Evolutionary conservation across 140 eudicot genomes (phyloP), one percentile per base, ranked within the genome.

Genomic region (Stevia rebaudiana): DNA sequence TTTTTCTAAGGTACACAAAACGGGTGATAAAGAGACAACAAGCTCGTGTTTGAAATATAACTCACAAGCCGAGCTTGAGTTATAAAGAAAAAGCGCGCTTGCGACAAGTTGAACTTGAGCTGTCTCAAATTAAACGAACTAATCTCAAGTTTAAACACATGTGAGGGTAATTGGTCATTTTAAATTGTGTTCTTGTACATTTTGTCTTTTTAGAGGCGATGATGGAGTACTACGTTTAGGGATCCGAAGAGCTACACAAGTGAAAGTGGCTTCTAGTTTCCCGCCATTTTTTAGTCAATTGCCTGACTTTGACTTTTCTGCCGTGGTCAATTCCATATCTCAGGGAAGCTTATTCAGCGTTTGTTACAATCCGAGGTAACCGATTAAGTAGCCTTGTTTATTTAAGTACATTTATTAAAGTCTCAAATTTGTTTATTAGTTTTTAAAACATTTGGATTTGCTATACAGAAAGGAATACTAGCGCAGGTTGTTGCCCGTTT

Each of bases 151-250:
- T 36, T 36, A 12, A 10, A 16, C 16, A 37, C 30, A 12, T 18
- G 5, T 33, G 37, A 43, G 61, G 15, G n/a, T 8, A 1, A 30
- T 68, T 52, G 3, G 39, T 50, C 42, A 47, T 13, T 44, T 68
- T 36, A 17, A 37, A 18, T n/a, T 11, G 8, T 37, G 22, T 18
- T 37, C 35, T 49, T 48, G 40, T 11, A 28, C 11, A n/a, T 41
- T 61, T 65, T 0, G 0, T 22, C 24, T 70, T 28, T n/a, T 16
- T 65, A 94, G 99, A 82, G 95, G 88, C 17, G 97, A 84, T 55
- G 97, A 94, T 80, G 99, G 95, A 50, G 99, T 81, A 69, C 79
- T 94, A 46, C 80, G 97, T 68, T 74, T 94, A 41, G 99, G 99
- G 13, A 72, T 94, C 74, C 82, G 99, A 71, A 81, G 99, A 82